Base-by-base conservation (phyloP, 1,139 yeast genomes). In the Kodamaea alishanica region DNA sequence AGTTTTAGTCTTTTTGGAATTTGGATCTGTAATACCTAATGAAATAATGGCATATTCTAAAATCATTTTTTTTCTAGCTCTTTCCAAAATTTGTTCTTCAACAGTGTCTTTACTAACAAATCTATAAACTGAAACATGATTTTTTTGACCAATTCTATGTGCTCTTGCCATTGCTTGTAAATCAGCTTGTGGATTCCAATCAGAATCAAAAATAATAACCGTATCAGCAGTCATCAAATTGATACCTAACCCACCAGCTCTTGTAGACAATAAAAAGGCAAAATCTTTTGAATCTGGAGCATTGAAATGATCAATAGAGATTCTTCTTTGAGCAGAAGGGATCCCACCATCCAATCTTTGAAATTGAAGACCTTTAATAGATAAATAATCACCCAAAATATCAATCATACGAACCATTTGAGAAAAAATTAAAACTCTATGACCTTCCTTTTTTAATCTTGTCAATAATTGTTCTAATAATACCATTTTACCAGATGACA, bases 91-190 rank as follows among this genome's bases (percentile, higher is more conserved):
- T 58, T 92, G 96, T 61, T 92, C 99, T 61, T 92, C 99, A 12
- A 92, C 96, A 0, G 98, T 92, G 55, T 94, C 98, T 55, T 92
- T 92, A 48, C 96, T 84, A 20, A 92, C 97, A 66, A 94, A 87
- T 57, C 99, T 75, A 60, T 94, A 94, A 15, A 92, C 97, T 78
- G 89, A 87, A 33, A 92, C 99, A 63, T 92, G 98, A 53, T 87
- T 89, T 62, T 92, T 92, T 61, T 92, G 99, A 10, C 99, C 99
- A 56, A 92, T 92, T 71, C 99, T 82, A 65, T 92, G 99, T 3
- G 98, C 99, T 65, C 99, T 81, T 0, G 98, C 99, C 99, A 94
- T 94, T 4, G 98, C 98, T 65, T 92, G 97, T 51, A 90, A 69
- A 73, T 90, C 98, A 1, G 97, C 97, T 63, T 92, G 97, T 1